Evolutionary conservation across 441 rosid species (phyloP).

Genomic region (Populus hybrid): DNA sequence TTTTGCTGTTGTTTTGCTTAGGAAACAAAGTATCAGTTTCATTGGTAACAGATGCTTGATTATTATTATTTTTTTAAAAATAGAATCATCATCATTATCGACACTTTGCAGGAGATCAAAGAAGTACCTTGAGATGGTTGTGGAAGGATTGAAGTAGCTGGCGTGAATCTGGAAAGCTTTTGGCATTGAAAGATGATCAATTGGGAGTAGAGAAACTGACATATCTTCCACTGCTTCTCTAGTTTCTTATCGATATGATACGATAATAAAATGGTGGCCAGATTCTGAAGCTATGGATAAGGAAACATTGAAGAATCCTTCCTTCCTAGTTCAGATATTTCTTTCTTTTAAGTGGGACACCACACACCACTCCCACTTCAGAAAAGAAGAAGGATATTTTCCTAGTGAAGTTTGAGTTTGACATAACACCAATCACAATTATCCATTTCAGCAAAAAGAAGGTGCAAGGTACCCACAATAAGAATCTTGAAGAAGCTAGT

Average conservation of each 20-base stretch:
- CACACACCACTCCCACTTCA: background rate
- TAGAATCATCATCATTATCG: background rate
- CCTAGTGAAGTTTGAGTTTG: background rate
- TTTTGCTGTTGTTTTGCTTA: too few species aligned
- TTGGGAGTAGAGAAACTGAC: slow-evolving; percentile 14
- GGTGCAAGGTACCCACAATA: background rate
- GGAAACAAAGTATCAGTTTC: background rate
- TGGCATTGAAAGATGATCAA: slow-evolving; percentile 19
- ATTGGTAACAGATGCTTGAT: too few species aligned
- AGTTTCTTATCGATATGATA: background rate
- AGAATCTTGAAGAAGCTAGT: background rate
- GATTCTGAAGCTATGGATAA: background rate
- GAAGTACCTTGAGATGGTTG: slow-evolving; percentile 24
- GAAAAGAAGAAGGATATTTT: background rate
- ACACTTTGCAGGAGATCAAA: background rate
- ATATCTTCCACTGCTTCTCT: slow-evolving; percentile 5
- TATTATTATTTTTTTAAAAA: background rate
- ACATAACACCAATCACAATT: background rate
- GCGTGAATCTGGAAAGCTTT: slow-evolving; percentile 13
- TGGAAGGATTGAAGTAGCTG: slow-evolving; percentile 16
- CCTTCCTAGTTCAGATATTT: background rate
- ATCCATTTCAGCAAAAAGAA: background rate
- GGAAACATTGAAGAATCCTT: background rate
- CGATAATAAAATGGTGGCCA: background rate
- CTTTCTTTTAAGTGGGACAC: background rate